These are phyloP conservation scores for Cordyceps fumosorosea DNA, from an alignment of 2,329 filamentous ascomycete species.

Conservation along the genomic window DNA sequence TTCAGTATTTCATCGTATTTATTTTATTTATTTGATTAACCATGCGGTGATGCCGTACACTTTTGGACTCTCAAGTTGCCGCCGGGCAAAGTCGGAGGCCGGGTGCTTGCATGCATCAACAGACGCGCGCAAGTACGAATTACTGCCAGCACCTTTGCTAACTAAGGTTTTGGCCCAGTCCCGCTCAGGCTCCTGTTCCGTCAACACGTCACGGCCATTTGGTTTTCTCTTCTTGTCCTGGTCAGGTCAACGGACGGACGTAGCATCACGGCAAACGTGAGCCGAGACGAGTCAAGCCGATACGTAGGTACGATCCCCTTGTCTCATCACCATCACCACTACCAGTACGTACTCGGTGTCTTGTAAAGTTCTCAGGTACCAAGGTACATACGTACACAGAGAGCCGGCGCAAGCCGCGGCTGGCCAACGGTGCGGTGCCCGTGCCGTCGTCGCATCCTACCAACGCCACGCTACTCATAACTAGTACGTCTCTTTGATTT, in stretches of 20 bases:
- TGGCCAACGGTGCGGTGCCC: background rate
- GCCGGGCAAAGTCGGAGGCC: background rate
- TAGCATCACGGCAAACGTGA: background rate
- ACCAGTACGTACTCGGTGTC: no score
- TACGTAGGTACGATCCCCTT: background rate
- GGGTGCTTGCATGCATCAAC: background rate
- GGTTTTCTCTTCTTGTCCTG: no score
- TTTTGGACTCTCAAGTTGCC: background rate
- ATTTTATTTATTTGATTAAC: background rate
- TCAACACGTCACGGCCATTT: background rate
- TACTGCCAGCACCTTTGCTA: no score
- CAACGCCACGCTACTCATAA: background rate
- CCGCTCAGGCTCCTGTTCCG: background rate
- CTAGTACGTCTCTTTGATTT: no score
- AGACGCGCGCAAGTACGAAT: background rate
- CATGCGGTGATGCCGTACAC: background rate
- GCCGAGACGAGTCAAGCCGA: background rate
- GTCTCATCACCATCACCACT: background rate
- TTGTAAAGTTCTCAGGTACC: no score
- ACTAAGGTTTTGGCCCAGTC: no score
- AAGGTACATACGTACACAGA: background rate
- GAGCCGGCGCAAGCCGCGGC: constrained; percentile 9
- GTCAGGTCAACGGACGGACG: no score
- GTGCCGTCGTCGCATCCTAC: background rate
- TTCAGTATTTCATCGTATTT: background rate